Conservation (phyloP, 2,329 filamentous ascomycete genomes). For the Ceratocystis smalleyi region DNA sequence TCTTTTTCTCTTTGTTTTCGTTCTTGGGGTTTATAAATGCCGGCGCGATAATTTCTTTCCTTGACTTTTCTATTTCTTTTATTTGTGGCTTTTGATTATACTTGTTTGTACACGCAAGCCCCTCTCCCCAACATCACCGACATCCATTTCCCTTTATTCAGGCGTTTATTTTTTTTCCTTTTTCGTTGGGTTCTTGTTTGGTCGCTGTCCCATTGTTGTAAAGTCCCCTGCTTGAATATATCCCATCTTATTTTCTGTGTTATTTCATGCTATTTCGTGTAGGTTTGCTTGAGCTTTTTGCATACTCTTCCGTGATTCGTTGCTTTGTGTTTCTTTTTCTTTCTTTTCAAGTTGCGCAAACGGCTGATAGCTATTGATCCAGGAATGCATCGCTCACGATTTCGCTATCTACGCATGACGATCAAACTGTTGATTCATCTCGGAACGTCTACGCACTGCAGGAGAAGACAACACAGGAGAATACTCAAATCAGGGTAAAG, state of each 20-base stretch:
- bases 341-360: neutral
- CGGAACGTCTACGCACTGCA: no score
- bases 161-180: slow-evolving; percentile 13
- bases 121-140: no score
- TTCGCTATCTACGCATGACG: neutral
- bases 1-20: slow-evolving; percentile 5
- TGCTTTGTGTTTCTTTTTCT: no score
- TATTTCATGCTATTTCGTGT: neutral
- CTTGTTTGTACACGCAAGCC: neutral
- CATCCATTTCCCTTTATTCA: slow-evolving; percentile 16
- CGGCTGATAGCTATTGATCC: neutral
- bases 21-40: neutral
- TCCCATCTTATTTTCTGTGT: neutral
- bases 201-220: neutral
- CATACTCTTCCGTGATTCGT: neutral
- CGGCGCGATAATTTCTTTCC: slow-evolving; percentile 9
- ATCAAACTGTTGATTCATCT: neutral
- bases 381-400: neutral
- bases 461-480: neutral
- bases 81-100: slow-evolving; percentile 6
- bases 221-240: slow-evolving; percentile 3
- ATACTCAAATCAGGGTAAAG: neutral
- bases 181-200: neutral
- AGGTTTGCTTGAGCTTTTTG: neutral
- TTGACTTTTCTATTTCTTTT: slow-evolving; percentile 15